phyloP scores from a whole-genome alignment of 2,329 filamentous ascomycete genomes.

The Paecilomyces sp. region DNA sequence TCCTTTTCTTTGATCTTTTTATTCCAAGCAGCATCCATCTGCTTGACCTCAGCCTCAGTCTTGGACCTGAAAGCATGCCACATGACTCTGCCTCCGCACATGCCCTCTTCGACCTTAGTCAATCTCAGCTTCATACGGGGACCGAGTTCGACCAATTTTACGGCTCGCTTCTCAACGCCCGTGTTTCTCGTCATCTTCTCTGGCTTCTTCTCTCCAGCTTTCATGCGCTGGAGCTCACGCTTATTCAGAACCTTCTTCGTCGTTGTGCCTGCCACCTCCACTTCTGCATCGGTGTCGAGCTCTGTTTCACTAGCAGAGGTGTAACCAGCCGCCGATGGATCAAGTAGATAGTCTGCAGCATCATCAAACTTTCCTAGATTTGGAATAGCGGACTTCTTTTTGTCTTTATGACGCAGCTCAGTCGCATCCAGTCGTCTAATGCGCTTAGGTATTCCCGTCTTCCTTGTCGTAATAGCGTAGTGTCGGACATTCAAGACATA shows the following conservation, averaged over 20 bases:
- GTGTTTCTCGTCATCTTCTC: slow-evolving; percentile 36
- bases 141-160: slow-evolving; percentile 87
- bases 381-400: slow-evolving; percentile 64
- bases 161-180: slow-evolving; percentile 71
- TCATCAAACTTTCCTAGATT: slow-evolving; percentile 88
- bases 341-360: slow-evolving; percentile 89
- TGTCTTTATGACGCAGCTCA: slow-evolving; percentile 64
- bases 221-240: slow-evolving; percentile 42
- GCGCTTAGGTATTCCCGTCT: slow-evolving; percentile 75
- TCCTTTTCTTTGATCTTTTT: slow-evolving; percentile 73
- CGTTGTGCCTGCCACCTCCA: slow-evolving; percentile 64
- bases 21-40: slow-evolving; percentile 78
- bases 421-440: slow-evolving; percentile 78
- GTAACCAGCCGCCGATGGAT: slow-evolving; percentile 72
- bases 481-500: slow-evolving; percentile 86
- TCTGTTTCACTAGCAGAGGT: slow-evolving; percentile 91
- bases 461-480: slow-evolving; percentile 89
- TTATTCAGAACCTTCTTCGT: slow-evolving; percentile 48
- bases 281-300: slow-evolving; percentile 87
- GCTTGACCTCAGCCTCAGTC: slow-evolving; percentile 65
- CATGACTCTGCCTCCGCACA: slow-evolving; percentile 85
- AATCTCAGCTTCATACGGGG: slow-evolving; percentile 82
- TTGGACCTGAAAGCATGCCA: slow-evolving; percentile 97
- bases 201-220: slow-evolving; percentile 38
- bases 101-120: slow-evolving; percentile 92